phyloP scores from a whole-genome alignment of 208 protist genomes.

The Histomonas meleagridis region DNA sequence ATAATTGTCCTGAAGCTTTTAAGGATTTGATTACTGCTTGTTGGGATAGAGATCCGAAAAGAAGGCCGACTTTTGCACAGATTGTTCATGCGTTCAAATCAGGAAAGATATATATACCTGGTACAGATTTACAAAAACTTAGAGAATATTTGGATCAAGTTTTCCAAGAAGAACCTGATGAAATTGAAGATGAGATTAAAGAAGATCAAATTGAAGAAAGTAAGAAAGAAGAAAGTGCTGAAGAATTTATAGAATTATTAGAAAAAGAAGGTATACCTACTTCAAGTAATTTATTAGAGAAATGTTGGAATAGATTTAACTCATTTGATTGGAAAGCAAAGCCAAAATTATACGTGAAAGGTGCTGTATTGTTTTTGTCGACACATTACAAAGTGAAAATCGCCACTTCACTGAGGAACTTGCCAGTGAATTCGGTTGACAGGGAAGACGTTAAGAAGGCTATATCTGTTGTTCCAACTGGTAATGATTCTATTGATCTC shows the following conservation, averaged over 20 bases:
- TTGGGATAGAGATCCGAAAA: slow-evolving; percentile 18
- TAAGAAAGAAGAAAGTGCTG: no score
- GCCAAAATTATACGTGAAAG: neutral
- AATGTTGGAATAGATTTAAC: neutral
- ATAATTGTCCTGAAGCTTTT: neutral
- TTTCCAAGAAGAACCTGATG: neutral
- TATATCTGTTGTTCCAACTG: neutral
- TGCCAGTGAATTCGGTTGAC: neutral
- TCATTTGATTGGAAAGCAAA: neutral
- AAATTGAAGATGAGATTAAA: no score
- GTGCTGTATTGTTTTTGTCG: neutral
- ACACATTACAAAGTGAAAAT: neutral
- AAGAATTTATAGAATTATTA: neutral
- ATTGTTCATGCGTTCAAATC: neutral
- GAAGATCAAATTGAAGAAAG: no score
- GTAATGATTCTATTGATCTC: no score
- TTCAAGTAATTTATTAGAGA: neutral
- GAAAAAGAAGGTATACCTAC: neutral
- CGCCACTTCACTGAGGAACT: neutral
- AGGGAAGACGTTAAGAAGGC: neutral
- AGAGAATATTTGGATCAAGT: neutral
- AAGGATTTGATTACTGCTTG: neutral
- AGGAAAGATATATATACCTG: neutral
- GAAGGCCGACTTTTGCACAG: slow-evolving; percentile 1
- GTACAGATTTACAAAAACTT: neutral